Evolutionary conservation across 768 basidiomycete genomes (phyloP).

Genomic region (Tremella yokohamensis): DNA sequence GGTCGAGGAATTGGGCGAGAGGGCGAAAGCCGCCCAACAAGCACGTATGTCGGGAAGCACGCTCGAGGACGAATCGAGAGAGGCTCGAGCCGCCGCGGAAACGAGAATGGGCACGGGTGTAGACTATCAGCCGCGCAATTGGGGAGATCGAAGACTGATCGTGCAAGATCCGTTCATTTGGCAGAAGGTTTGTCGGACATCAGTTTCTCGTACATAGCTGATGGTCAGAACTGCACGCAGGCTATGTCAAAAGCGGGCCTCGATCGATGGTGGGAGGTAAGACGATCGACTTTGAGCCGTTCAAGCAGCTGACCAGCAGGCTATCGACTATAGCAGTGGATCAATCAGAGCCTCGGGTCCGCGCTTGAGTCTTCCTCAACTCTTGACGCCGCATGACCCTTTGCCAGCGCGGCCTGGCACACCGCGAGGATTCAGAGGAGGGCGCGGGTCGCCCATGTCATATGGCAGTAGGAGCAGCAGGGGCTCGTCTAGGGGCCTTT

Average conservation of each 20-base stretch:
- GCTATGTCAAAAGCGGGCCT: conserved; percentile 8
- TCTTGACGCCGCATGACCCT: no score
- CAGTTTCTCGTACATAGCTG: no score
- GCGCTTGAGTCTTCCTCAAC: no score
- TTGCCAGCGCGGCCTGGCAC: no score
- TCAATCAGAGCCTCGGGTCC: no score
- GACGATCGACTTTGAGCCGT: not conserved
- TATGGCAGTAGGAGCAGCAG: no score
- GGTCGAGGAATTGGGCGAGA: conserved; percentile 12
- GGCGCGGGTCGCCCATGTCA: no score
- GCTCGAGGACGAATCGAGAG: conserved; percentile 8
- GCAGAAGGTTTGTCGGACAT: conserved; percentile 32
- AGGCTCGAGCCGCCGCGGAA: conserved; percentile 10
- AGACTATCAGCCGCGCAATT: conserved; percentile 41
- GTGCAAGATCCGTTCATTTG: conserved; percentile 50
- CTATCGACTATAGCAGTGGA: no score
- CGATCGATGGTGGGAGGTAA: conserved; percentile 12
- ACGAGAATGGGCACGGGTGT: conserved; percentile 25
- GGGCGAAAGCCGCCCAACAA: conserved; percentile 2
- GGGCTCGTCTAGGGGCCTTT: no score
- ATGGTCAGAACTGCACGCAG: conserved; percentile 16
- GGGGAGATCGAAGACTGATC: conserved; percentile 36
- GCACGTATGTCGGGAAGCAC: not conserved
- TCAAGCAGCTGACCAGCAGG: no score
- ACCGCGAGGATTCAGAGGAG: no score